phyloP scores from a whole-genome alignment of 2,329 filamentous ascomycete genomes.

The Ascochyta fabae region DNA sequence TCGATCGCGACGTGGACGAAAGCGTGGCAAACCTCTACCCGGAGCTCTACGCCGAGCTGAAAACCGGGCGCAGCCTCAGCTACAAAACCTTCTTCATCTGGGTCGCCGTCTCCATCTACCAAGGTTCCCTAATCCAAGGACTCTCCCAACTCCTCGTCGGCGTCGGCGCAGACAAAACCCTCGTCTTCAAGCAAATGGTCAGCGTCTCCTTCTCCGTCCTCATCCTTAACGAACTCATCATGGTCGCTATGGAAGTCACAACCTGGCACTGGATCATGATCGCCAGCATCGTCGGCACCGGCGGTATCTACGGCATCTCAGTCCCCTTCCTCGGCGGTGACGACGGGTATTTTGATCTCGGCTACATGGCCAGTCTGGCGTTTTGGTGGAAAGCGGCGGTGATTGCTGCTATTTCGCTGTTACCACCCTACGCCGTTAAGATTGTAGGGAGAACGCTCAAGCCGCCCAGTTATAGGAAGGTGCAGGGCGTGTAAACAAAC shows the following conservation, averaged over 20 bases:
- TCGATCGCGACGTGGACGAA: constrained; percentile 96
- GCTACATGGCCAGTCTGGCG: constrained; percentile 76
- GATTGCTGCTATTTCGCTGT: constrained; percentile 78
- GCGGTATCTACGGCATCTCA: constrained; percentile 77
- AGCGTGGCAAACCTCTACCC: constrained; percentile 92
- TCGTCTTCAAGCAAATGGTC: constrained; percentile 68
- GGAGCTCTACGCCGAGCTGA: constrained; percentile 97
- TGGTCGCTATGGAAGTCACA: constrained; percentile 96
- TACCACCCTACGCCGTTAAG: constrained; percentile 89
- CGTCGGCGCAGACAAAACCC: constrained; percentile 56
- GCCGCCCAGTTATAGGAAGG: constrained; percentile 94
- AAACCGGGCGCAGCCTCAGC: constrained; percentile 80
- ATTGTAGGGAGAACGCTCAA: constrained; percentile 82
- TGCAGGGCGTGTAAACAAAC: constrained; percentile 67
- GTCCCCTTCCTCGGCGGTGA: constrained; percentile 80
- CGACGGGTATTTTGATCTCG: constrained; percentile 77
- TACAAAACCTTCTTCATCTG: constrained; percentile 97
- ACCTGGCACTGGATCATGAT: constrained; percentile 98
- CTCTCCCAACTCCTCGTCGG: constrained; percentile 86
- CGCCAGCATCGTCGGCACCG: constrained; percentile 80
- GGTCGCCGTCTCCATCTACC: constrained; percentile 94
- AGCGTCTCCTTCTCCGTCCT: constrained; percentile 90
- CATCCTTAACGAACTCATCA: constrained; percentile 91
- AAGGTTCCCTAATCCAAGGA: constrained; percentile 95
- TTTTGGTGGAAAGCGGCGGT: constrained; percentile 89